Conservation (phyloP, 1,284 basidiomycete genomes). For the Papiliotrema laurentii region DNA sequence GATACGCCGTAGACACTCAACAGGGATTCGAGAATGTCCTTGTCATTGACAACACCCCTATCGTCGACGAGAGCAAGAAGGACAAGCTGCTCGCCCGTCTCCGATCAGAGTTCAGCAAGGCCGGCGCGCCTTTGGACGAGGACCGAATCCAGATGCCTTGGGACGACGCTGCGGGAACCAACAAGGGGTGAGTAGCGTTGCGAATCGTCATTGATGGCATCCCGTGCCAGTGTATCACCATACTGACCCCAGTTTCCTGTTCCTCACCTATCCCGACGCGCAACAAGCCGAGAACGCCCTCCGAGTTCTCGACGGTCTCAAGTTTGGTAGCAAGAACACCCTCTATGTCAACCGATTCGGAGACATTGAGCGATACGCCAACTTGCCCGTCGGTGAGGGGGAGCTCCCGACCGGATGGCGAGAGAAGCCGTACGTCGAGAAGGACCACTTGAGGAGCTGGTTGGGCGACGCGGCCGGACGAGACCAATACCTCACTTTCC, state of each 20-base stretch:
- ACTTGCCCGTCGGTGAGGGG: constrained; percentile 75
- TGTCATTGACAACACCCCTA: constrained; percentile 78
- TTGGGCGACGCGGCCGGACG: constrained; percentile 85
- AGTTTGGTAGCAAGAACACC: constrained; percentile 78
- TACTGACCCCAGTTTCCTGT: constrained; percentile 63
- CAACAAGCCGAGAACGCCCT: constrained; percentile 81
- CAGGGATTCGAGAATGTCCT: constrained; percentile 79
- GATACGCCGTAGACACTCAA: constrained; percentile 72
- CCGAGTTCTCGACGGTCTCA: constrained; percentile 73
- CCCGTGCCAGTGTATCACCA: neutral
- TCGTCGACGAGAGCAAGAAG: constrained; percentile 76
- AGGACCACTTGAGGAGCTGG: constrained; percentile 94
- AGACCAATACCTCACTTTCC: constrained; percentile 94
- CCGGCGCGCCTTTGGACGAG: constrained; percentile 69
- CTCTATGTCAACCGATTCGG: constrained; percentile 88
- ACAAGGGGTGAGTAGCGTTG: constrained; percentile 66
- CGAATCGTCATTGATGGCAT: neutral
- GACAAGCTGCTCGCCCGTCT: constrained; percentile 73
- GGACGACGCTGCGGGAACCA: constrained; percentile 71
- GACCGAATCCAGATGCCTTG: constrained; percentile 79
- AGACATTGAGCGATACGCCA: constrained; percentile 82
- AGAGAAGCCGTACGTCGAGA: constrained; percentile 65
- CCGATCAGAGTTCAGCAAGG: constrained; percentile 74
- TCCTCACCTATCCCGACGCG: constrained; percentile 77
- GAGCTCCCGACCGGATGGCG: constrained; percentile 63